Evolutionary conservation across 306 rosid genomes (phyloP).

Genomic region (Cicer judaicum): DNA sequence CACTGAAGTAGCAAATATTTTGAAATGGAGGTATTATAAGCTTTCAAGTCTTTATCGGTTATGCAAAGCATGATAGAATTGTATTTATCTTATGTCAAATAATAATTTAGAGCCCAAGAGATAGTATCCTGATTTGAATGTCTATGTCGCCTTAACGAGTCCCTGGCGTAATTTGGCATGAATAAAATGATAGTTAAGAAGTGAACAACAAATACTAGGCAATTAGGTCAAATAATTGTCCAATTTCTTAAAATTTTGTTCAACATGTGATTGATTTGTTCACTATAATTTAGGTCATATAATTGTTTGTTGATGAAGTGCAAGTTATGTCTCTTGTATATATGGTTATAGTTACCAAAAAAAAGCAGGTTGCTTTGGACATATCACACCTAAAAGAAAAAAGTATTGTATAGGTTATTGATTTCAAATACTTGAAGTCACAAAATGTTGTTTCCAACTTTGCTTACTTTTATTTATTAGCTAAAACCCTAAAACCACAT

Average conservation of each 20-base stretch:
- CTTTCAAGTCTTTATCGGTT: background rate
- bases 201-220: background rate
- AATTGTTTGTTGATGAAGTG: constrained; percentile 16
- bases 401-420: constrained; percentile 40
- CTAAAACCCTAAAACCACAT: constrained; percentile 38
- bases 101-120: background rate
- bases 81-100: constrained; percentile 13
- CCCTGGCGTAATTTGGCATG: background rate
- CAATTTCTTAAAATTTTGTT: constrained; percentile 22
- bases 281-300: background rate
- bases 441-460: constrained; percentile 28
- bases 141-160: constrained; percentile 27
- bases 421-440: constrained; percentile 30
- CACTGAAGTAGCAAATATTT: background rate
- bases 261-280: background rate
- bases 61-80: constrained; percentile 1
- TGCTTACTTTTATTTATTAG: constrained; percentile 46
- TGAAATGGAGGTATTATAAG: background rate
- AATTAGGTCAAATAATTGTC: background rate
- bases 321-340: background rate
- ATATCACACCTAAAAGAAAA: background rate
- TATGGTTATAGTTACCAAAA: constrained; percentile 26
- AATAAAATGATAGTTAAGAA: background rate
- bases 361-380: constrained; percentile 35
- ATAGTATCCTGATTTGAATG: constrained; percentile 47